Conservation (phyloP, 1,139 yeast genomes). For the Pneumocystis canis region DNA sequence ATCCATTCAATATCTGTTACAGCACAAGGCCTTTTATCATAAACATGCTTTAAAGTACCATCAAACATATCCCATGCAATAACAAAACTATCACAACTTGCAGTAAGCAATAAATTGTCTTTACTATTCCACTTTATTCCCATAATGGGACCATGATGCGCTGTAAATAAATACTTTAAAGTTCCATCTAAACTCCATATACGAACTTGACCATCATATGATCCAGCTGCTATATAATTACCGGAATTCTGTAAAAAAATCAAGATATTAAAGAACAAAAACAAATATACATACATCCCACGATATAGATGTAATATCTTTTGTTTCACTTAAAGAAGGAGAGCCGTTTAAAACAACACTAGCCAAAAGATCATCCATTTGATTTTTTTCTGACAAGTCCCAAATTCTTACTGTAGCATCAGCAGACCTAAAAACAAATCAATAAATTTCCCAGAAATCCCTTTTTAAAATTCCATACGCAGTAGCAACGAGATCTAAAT, state of each 20-base stretch:
- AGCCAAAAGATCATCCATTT: background rate
- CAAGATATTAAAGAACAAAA: background rate
- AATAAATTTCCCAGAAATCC: background rate
- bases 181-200: slow-evolving; percentile 8
- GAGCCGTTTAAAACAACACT: background rate
- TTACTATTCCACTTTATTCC: slow-evolving; percentile 37
- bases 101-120: slow-evolving; percentile 29
- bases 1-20: slow-evolving; percentile 61
- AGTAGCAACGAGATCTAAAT: background rate
- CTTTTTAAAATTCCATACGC: background rate
- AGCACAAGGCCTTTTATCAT: slow-evolving; percentile 21
- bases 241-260: slow-evolving; percentile 8
- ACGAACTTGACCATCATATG: slow-evolving; percentile 11
- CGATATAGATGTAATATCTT: slow-evolving; percentile 6
- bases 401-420: slow-evolving; percentile 2
- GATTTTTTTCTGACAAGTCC: background rate
- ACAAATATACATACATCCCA: slow-evolving; percentile 4
- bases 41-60: slow-evolving; percentile 35
- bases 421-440: background rate
- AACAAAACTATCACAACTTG: slow-evolving; percentile 30
- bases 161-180: slow-evolving; percentile 42
- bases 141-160: slow-evolving; percentile 41
- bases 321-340: slow-evolving; percentile 5
- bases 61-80: slow-evolving; percentile 42
- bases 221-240: slow-evolving; percentile 4